Evolutionary conservation across 228 moss, liverwort and hornwort species (phyloP).

Genomic region (Sphagnum fallax): DNA sequence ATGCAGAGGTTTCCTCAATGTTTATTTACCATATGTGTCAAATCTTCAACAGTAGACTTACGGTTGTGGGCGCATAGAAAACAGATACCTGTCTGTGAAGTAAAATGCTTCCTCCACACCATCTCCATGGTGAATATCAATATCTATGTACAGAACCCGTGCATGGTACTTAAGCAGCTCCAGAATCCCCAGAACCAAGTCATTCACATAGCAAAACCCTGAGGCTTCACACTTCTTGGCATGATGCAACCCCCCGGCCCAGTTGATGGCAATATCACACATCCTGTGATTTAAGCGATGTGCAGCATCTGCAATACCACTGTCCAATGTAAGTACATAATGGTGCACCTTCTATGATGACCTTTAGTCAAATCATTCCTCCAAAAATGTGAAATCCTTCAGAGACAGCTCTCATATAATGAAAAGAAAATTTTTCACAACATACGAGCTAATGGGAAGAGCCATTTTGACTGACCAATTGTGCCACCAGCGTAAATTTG

Average conservation of each 20-base stretch:
- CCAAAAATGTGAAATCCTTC: no score
- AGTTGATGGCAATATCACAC: conserved; percentile 94
- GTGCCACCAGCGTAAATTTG: conserved; percentile 97
- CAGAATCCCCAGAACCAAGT: conserved; percentile 88
- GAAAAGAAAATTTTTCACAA: no score
- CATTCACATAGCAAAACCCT: conserved; percentile 96
- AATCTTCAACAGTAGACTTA: no score
- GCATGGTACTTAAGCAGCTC: conserved; percentile 92
- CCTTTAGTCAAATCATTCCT: no score
- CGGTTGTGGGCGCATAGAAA: neutral
- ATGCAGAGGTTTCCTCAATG: no score
- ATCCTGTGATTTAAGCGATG: conserved; percentile 70
- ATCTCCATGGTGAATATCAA: conserved; percentile 97
- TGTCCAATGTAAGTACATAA: neutral
- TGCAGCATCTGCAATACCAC: conserved; percentile 59
- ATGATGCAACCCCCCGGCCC: conserved; percentile 98
- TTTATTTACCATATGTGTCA: no score
- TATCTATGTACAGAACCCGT: conserved; percentile 92
- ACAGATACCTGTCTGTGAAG: conserved; percentile 72
- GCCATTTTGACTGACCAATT: conserved; percentile 44
- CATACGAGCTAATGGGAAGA: no score
- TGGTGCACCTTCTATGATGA: no score
- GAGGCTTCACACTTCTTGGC: conserved; percentile 98
- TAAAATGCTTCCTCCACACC: conserved; percentile 98
- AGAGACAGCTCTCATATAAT: no score